Evolutionary conservation across 148 eudicot species (phyloP), one percentile per base, ranked within the genome.

Genomic region (Camellia japonica): DNA sequence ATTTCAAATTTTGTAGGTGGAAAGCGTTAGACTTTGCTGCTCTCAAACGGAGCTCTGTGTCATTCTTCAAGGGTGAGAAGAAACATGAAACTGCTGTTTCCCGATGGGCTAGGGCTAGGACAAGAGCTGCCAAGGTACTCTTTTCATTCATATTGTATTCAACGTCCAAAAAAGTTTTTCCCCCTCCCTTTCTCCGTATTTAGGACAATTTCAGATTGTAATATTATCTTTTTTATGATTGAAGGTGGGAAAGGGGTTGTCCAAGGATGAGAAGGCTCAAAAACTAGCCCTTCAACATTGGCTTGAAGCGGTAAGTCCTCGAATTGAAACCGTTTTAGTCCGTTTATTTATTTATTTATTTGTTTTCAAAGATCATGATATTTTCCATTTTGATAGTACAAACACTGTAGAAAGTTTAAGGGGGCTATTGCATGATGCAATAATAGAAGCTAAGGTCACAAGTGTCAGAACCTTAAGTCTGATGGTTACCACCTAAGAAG

Each of bases 221-320:
- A 71, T 11, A 13, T 51, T 0, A 2, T 15, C 3, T 60, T 3
- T 49, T 49, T 64, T 58, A 13, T 61, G 16, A 71, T 80, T 84
- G 75, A 75, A 87, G 87, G 89, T 88, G 54, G 91, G 91, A 51
- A 88, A 88, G 74, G 89, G 91, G 58, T 83, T 88, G 85, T 88
- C 91, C 49, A 86, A 88, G 81, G 87, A 88, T 67, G 89, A 86
- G 67, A 86, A 88, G 68, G 89, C 91, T 79, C 89, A 86, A 77
- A 88, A 88, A 74, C 83, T 88, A 63, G 89, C 91, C 23, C 82
- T 86, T 56, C 84, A 81, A 72, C 91, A 88, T 78, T 88, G 91
- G 97, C 97, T 93, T 74, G 98, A 95, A 92, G 97, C 97, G 55
- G 97, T 95, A 87, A 89, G 97, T 84, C 41, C 60, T 61, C 11